These are phyloP conservation scores for Fusarium sp. DNA, from an alignment of 2,329 filamentous ascomycete genomes.

Conservation along the genomic window DNA sequence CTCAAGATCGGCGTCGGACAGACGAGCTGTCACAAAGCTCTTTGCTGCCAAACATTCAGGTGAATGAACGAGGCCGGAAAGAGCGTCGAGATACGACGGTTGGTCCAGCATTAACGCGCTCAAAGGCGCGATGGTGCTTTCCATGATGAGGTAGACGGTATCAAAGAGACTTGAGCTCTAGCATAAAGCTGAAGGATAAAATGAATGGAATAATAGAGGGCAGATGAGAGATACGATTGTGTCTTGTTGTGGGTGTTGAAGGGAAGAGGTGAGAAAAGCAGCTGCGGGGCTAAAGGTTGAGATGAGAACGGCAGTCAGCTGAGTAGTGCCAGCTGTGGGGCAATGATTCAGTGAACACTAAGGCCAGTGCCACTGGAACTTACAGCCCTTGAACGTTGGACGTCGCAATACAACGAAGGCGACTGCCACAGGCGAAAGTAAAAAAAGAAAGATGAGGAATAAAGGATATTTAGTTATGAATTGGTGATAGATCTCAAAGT, in stretches of 20 bases:
- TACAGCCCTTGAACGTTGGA: fast-evolving
- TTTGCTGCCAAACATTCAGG: not conserved
- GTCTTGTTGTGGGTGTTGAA: not conserved
- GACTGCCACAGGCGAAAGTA: too few relatives aligned
- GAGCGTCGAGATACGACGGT: not conserved
- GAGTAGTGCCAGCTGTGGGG: not conserved
- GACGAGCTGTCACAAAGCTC: not conserved
- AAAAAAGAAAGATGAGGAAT: too few relatives aligned
- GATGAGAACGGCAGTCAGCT: too few relatives aligned
- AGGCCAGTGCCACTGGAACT: not conserved
- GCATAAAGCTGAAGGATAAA: too few relatives aligned
- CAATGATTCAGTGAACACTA: not conserved
- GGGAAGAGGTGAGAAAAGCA: not conserved
- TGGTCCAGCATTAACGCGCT: not conserved
- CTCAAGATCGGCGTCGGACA: not conserved
- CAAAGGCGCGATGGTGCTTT: not conserved
- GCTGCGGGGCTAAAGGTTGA: too few relatives aligned
- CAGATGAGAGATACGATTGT: too few relatives aligned
- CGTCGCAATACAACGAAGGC: not conserved
- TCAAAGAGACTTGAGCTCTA: too few relatives aligned
- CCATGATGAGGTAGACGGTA: not conserved
- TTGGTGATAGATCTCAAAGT: too few relatives aligned
- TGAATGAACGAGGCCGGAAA: not conserved
- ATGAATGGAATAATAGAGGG: too few relatives aligned
- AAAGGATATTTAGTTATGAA: too few relatives aligned